Evolutionary conservation across 2,329 filamentous ascomycete genomes (phyloP), one percentile per base, ranked within the genome.

Genomic region (Aureobasidium sp.): DNA sequence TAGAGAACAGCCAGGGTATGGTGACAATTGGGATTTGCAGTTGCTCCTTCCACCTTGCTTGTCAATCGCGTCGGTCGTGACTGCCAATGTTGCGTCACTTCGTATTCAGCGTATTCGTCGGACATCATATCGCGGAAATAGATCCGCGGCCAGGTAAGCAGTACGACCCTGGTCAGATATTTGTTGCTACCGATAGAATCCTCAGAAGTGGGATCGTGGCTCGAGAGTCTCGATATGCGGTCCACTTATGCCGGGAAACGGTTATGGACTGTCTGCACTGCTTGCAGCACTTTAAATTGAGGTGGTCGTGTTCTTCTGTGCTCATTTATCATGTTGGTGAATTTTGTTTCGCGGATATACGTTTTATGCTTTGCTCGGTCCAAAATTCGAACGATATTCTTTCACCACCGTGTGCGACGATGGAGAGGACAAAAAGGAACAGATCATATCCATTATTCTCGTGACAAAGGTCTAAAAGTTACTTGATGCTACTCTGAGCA

Each of bases 51-150:
- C 27, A 56, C 36, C 33, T 56, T 29, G 25, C 33, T 56, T 43
- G 38, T 31, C 54, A 43, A 45, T 58, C 54, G 54, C 54, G 54
- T 56, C 25, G 36, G 38, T 43, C 54, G 54, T 38, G 38, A 56
- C 25, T 43, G 54, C 54, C 54, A 56, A 56, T 56, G n/a, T 54
- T 40, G 51, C 51, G 51, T 55, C 51, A 55, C n/a, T 25, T 55
- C 33, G 51, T 55, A 40, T 40, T 11, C 29, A 36, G 33, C 50
- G 31, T 29, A 29, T 50, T 29, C 47, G 9, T n/a, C n/a, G n/a
- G n/a, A n/a, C 18, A 33, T 10, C n/a, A 15, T 10, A 55, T 18
- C 15, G 51, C 51, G 51, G 51, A 55, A 40, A n/a, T n/a, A n/a
- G n/a, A 5, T 55, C 51, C 51, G 51, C 51, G 38, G 38, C 38